Evolutionary conservation across 805 yeast species (phyloP).

Genomic region (Candida ulmi): DNA sequence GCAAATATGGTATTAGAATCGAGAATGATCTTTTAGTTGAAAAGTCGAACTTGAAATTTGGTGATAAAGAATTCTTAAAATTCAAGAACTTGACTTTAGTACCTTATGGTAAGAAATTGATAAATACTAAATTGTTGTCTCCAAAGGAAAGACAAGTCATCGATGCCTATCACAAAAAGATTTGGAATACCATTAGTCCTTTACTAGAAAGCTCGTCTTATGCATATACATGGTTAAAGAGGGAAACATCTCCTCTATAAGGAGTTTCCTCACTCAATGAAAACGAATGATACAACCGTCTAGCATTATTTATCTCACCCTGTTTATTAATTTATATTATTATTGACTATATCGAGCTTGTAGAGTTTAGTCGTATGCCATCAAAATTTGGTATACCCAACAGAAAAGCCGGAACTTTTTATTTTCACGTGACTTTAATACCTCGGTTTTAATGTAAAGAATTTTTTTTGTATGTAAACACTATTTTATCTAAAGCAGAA

Average conservation of each 20-base stretch:
- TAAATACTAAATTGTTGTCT: conserved; percentile 53
- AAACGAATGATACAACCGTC: too few species aligned
- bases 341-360: too few species aligned
- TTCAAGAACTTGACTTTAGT: conserved; percentile 83
- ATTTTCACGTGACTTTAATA: neutral
- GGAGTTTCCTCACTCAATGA: neutral
- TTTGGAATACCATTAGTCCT: conserved; percentile 48
- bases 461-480: too few species aligned
- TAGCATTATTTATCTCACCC: too few species aligned
- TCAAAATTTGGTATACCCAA: too few species aligned
- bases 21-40: conserved; percentile 73
- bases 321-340: too few species aligned
- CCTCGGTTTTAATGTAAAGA: too few species aligned
- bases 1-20: conserved; percentile 83
- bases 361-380: too few species aligned
- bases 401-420: too few species aligned
- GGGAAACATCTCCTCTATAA: conserved; percentile 36
- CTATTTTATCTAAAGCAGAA: too few species aligned
- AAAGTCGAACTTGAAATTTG: conserved; percentile 38
- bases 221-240: conserved; percentile 65
- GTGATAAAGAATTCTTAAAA: conserved; percentile 51
- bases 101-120: conserved; percentile 77
- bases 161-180: conserved; percentile 54
- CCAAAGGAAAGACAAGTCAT: conserved; percentile 62
- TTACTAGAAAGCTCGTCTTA: conserved; percentile 51